Evolutionary conservation across 768 basidiomycete genomes (phyloP), one percentile per base, ranked within the genome.

Genomic region (Exsudoporus frostii): DNA sequence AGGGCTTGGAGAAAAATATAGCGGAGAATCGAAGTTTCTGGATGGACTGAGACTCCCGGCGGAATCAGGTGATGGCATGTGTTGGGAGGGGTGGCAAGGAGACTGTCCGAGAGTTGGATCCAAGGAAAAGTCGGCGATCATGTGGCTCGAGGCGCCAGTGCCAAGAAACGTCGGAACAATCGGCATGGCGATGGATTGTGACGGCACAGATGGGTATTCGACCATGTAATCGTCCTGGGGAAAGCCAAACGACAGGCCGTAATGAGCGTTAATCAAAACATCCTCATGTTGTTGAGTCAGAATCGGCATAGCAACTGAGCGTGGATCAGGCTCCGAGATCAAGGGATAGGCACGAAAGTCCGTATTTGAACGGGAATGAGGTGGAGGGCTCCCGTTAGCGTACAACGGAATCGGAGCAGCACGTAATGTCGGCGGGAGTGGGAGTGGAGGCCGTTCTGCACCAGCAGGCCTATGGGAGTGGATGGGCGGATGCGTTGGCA

Each of bases 241-340:
- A 8, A 27, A 42, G 10, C 15, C 30, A 33, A 30, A 27, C 19
- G 50, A 46, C 17, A 27, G 20, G 24, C 10, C 44, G 33, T 42
- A 27, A 40, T 33, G 51, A 32, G 51, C 46, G 46, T 24, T 46
- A 32, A 47, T 60, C 41, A 51, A 20, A n/a, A 27, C 29, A 41
- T 15, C 34, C n/a, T 27, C 33, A 10, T 24, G 25, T 5, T 32
- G 3, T 30, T n/a, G 32, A 14, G 27, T 14, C 24, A 13, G 38
- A 45, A 19, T 51, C 1, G 60, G 30, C 50, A 53, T 53, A 40
- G 51, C 30, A 50, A 53, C 53, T 17, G 22, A 10, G 9, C 22
- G 27, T 2, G 27, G 17, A n/a, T 17, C 20, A 27, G 33, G n/a
- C 2, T 24, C 43, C 15, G 48, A 20, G 8, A 45, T 49, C 33